phyloP scores from a whole-genome alignment of 2,329 filamentous ascomycete genomes.

The Tolypocladium nubicola region DNA sequence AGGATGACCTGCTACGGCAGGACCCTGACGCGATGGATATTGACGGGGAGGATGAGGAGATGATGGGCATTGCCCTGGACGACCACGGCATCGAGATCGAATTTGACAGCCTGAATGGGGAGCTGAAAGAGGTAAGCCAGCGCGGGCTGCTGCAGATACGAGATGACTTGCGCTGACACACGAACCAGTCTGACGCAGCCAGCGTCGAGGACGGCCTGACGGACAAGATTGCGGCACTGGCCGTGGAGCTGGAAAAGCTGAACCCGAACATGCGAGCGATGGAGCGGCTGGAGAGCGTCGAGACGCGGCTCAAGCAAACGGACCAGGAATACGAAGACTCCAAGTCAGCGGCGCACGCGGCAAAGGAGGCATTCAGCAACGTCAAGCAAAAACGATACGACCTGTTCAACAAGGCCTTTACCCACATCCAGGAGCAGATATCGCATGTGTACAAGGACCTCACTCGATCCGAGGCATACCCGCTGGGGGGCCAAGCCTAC shows the following conservation, averaged over 20 bases:
- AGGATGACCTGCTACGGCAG: constrained; percentile 64
- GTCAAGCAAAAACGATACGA: constrained; percentile 77
- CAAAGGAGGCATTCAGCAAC: constrained; percentile 73
- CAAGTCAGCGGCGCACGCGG: constrained; percentile 59
- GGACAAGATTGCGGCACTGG: constrained; percentile 66
- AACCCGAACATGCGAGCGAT: constrained; percentile 95
- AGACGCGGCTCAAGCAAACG: constrained; percentile 69
- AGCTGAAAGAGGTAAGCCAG: constrained; percentile 61
- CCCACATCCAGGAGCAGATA: constrained; percentile 92
- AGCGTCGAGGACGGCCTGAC: constrained; percentile 65
- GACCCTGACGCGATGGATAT: constrained; percentile 90
- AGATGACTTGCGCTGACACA: constrained; percentile 25
- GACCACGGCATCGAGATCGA: constrained; percentile 89
- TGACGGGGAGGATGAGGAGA: constrained; percentile 55
- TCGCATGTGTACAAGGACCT: constrained; percentile 90
- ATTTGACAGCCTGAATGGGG: constrained; percentile 72
- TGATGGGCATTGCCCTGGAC: constrained; percentile 57
- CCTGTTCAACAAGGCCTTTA: constrained; percentile 90
- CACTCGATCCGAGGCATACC: constrained; percentile 81
- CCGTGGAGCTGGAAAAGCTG: constrained; percentile 79
- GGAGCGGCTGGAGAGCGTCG: constrained; percentile 79
- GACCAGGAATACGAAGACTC: constrained; percentile 87
- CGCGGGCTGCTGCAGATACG: neutral
- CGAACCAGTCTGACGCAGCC: constrained; percentile 52
- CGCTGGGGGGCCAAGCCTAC: constrained; percentile 80